These are phyloP conservation scores for Raddia distichophylla DNA, from an alignment of 176 grass and related monocot species.

Conservation along the genomic window DNA sequence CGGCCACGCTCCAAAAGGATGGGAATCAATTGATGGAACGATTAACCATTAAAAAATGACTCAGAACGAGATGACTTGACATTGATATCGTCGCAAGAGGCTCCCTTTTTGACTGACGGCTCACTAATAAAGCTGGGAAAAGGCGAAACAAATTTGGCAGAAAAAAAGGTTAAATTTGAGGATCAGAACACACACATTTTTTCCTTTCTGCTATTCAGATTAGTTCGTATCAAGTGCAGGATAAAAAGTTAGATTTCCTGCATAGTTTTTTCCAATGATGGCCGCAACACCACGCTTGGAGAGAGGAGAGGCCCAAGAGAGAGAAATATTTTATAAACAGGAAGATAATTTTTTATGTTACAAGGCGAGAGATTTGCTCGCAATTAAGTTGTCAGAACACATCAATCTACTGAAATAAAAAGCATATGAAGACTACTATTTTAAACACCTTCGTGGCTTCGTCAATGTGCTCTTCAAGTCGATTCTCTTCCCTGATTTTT, in stretches of 20 bases:
- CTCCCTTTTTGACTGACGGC: conserved; percentile 53
- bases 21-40: conserved; percentile 45
- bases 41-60: conserved; percentile 25
- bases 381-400: conserved; percentile 25
- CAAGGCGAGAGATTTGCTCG: conserved; percentile 19
- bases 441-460: too few species aligned
- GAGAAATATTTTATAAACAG: too few species aligned
- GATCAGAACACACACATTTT: neutral
- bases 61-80: conserved; percentile 14
- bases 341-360: too few species aligned
- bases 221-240: conserved; percentile 32
- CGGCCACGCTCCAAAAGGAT: conserved; percentile 54
- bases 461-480: too few species aligned
- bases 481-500: too few species aligned
- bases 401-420: conserved; percentile 7
- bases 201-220: conserved; percentile 23
- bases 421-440: too few species aligned
- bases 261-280: conserved; percentile 22
- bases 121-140: conserved; percentile 38
- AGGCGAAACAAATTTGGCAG: conserved; percentile 32
- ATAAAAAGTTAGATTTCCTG: conserved; percentile 37
- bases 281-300: conserved; percentile 20
- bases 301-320: conserved; percentile 1
- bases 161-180: conserved; percentile 17
- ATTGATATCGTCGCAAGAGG: neutral